phyloP scores from a whole-genome alignment of 2,329 filamentous ascomycete species.

The Raffaelea albimanens region DNA sequence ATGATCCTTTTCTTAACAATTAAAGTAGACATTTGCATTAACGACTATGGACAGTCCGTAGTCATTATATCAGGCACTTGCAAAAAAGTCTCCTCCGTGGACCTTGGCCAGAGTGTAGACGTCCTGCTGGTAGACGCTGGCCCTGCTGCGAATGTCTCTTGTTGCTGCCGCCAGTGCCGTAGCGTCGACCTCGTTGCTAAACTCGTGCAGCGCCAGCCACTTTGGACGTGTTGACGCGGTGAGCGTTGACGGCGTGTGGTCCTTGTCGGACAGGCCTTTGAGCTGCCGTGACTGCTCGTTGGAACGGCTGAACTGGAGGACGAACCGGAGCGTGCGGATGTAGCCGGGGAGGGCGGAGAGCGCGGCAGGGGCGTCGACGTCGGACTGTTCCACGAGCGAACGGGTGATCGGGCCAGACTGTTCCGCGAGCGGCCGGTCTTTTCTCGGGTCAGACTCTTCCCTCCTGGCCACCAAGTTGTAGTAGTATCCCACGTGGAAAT shows the following conservation, averaged over 20 bases:
- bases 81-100: neutral
- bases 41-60: too few species aligned
- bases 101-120: neutral
- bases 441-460: too few species aligned
- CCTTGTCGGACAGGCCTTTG: slow-evolving; percentile 14
- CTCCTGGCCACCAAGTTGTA: too few species aligned
- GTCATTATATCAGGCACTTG: too few species aligned
- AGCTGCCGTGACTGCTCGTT: slow-evolving; percentile 16
- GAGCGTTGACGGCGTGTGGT: slow-evolving; percentile 11
- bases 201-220: slow-evolving; percentile 13
- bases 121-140: slow-evolving; percentile 1
- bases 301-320: slow-evolving; percentile 14
- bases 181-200: neutral
- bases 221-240: slow-evolving; percentile 9
- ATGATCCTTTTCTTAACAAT: too few species aligned
- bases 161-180: neutral
- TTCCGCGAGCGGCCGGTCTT: too few species aligned
- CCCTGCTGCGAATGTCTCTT: too few species aligned
- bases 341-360: slow-evolving; percentile 13
- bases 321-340: slow-evolving; percentile 16
- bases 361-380: slow-evolving; percentile 10
- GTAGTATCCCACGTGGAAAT: slow-evolving; percentile 15
- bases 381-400: slow-evolving; percentile 14
- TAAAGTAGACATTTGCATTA: too few species aligned
- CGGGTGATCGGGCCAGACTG: too few species aligned